Percentiles rank a stretch among this genome's conserved stretches.
These are phyloP conservation scores for Nemania diffusa DNA, from an alignment of 2,329 filamentous ascomycete genomes.

Conservation along the genomic window DNA sequence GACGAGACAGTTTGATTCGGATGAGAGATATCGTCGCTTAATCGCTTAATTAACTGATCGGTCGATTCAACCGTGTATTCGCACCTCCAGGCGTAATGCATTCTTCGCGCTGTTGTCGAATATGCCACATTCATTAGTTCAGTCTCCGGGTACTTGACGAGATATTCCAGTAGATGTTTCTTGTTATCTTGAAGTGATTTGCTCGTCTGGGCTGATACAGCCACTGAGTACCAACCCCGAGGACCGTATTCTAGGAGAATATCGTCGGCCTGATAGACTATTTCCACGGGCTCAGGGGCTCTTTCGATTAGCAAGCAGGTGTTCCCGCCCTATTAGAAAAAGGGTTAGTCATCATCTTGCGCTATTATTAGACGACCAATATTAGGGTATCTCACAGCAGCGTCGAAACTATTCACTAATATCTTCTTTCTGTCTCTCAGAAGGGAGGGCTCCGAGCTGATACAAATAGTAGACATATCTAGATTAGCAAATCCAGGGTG, in stretches of 20 bases:
- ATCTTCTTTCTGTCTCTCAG: constrained; percentile 20
- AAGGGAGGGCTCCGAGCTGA: constrained; percentile 18
- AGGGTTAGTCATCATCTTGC: neutral
- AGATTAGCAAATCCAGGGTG: constrained; percentile 23
- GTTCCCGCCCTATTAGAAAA: constrained; percentile 58
- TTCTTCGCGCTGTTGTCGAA: constrained; percentile 62
- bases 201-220: constrained; percentile 58
- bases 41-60: constrained; percentile 21
- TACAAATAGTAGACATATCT: constrained; percentile 24
- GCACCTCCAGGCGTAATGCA: constrained; percentile 43
- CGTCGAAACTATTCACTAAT: constrained; percentile 63
- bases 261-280: constrained; percentile 48
- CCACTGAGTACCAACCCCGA: constrained; percentile 55
- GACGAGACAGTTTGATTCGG: neutral
- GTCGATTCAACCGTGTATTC: constrained; percentile 23
- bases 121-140: constrained; percentile 61
- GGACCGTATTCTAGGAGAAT: too few species aligned
- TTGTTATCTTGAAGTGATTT: constrained; percentile 53
- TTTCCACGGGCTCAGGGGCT: constrained; percentile 46
- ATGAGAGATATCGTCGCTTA: constrained; percentile 10
- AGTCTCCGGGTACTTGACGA: constrained; percentile 53
- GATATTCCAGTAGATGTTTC: constrained; percentile 53
- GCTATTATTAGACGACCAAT: neutral
- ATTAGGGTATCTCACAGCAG: constrained; percentile 49
- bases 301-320: constrained; percentile 63